Conservation (phyloP, 495 filamentous ascomycete genomes). For the Penicillium riverlandense region DNA sequence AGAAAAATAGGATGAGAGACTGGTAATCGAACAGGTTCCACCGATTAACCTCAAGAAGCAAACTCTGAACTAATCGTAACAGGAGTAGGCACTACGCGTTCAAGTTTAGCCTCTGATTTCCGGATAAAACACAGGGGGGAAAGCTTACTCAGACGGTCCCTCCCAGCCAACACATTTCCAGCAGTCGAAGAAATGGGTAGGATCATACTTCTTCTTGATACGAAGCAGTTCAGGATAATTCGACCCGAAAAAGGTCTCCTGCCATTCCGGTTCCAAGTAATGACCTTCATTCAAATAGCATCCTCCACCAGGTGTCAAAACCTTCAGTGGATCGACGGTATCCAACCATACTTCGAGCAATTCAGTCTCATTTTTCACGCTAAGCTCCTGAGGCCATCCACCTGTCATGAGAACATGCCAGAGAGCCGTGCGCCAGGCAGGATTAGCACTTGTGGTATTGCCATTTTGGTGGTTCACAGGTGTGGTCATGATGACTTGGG, state of each 20-base stretch:
- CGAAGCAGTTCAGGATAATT: constrained; percentile 37
- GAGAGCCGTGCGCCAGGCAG: constrained; percentile 12
- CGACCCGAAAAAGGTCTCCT: constrained; percentile 48
- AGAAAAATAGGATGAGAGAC: no score
- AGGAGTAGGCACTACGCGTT: no score
- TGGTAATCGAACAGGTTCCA: no score
- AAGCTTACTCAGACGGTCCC: constrained; percentile 6
- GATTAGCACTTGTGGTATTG: constrained; percentile 3
- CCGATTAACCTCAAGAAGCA: no score
- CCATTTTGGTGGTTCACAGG: constrained; percentile 7
- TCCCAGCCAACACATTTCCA: constrained; percentile 16
- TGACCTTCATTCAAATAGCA: constrained; percentile 24
- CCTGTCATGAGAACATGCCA: constrained; percentile 13
- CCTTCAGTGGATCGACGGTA: constrained; percentile 8
- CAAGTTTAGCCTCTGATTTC: no score
- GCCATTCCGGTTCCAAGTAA: constrained; percentile 49
- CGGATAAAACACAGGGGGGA: not conserved
- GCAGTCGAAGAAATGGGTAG: constrained; percentile 36
- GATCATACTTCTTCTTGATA: constrained; percentile 46
- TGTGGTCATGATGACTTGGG: constrained; percentile 9
- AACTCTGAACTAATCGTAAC: no score
- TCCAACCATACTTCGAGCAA: not conserved
- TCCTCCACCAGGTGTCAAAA: constrained; percentile 12
- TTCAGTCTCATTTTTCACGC: not conserved
- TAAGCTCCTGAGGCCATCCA: constrained; percentile 4